Evolutionary conservation across 768 basidiomycete genomes (phyloP), one percentile per base, ranked within the genome.

Genomic region (Boletellus ananas): DNA sequence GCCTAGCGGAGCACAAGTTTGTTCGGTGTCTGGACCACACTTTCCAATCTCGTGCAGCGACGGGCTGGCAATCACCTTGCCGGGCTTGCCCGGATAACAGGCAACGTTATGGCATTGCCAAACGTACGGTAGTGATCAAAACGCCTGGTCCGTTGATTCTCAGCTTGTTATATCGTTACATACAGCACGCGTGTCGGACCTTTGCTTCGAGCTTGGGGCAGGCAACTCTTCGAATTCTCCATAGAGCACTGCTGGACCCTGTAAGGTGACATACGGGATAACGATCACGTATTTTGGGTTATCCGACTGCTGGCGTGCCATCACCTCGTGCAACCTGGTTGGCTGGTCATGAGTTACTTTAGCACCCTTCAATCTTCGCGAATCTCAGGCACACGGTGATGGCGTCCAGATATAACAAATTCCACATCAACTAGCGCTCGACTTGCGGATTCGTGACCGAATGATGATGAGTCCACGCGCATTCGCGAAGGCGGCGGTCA

Each of bases 11-110:
- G 27, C 33, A 47, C 48, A 29, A 39, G 47, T n/a, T 47, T 47
- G 23, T 44, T 37, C 39, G 12, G 21, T 9, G 27, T 31, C n/a
- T 31, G 41, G 58, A 14, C 39, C 40, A 17, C 25, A 49, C 37
- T 23, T 60, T 47, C 61, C 50, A 46, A 52, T 52, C 45, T 40
- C 17, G 54, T 51, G 44, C 17, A 36, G 20, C 34, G 27, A 36
- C 42, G 25, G 35, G 39, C 42, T 47, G 43, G 45, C 39, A 54
- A 50, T 50, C 53, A 27, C 43, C 46, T 50, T 35, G 38, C 43
- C 48, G n/a, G 42, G 45, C 46, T 50, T 35, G 38, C 43, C 48
- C 18, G 42, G 47, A 47, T 18, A 29, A 50, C 45, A 16, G 34
- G 14, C 6, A 46, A 37, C 18, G 14, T 21, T 29, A 46, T 39